Evolutionary conservation across 2,329 filamentous ascomycete species (phyloP).

Genomic region (Pseudomassariella vexata): DNA sequence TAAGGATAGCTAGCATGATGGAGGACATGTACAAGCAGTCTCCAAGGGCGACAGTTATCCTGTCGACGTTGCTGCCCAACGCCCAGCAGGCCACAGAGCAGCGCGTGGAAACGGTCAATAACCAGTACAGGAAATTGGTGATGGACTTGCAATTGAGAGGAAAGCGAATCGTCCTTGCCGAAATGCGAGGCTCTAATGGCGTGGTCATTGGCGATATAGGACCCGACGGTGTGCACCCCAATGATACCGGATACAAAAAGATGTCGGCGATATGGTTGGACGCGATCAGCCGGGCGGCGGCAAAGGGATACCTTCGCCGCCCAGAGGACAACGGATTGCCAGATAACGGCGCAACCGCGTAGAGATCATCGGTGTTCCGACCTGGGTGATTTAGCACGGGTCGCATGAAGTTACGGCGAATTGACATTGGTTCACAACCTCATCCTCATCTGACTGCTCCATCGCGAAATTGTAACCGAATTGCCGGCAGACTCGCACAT

Average conservation of each 20-base stretch:
- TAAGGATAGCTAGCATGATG: conserved; percentile 21
- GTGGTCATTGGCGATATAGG: conserved; percentile 19
- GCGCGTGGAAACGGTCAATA: conserved; percentile 21
- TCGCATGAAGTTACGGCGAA: not conserved
- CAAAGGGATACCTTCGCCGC: conserved; percentile 12
- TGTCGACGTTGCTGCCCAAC: conserved; percentile 27
- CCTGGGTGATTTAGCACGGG: not conserved
- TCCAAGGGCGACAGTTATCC: conserved; percentile 24
- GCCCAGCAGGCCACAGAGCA: conserved; percentile 14
- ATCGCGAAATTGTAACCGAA: too few species aligned
- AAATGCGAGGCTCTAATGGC: conserved; percentile 24
- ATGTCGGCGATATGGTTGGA: conserved; percentile 27
- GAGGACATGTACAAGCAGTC: conserved; percentile 22
- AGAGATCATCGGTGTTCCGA: not conserved
- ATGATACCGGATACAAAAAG: conserved; percentile 26
- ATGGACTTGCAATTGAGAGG: conserved; percentile 11
- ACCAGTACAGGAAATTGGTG: conserved; percentile 18
- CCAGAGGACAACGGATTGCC: conserved; percentile 13
- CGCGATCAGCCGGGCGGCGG: conserved; percentile 22
- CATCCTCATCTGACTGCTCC: too few species aligned
- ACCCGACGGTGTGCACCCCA: conserved; percentile 27
- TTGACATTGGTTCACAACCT: too few species aligned
- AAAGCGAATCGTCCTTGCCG: conserved; percentile 23
- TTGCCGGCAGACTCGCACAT: too few species aligned
- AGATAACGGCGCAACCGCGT: conserved; percentile 11